phyloP scores from a whole-genome alignment of 1,284 basidiomycete genomes.

The Cutaneotrichosporon spelunceum region DNA sequence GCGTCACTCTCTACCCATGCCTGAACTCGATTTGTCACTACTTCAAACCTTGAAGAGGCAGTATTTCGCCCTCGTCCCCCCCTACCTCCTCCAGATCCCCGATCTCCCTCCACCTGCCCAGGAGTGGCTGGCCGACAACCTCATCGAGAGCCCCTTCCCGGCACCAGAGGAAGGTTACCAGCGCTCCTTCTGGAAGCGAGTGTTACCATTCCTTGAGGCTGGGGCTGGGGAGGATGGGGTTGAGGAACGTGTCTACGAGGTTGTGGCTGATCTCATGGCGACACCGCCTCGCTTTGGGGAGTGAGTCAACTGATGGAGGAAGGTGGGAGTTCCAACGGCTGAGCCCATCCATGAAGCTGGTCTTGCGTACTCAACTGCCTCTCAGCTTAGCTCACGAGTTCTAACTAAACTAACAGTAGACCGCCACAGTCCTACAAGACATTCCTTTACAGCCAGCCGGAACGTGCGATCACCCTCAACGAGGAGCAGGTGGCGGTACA shows the following conservation, averaged over 20 bases:
- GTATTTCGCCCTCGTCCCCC: slow-evolving; percentile 45
- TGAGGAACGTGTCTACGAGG: slow-evolving; percentile 45
- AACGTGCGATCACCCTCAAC: slow-evolving; percentile 38
- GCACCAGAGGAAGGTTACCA: slow-evolving; percentile 37
- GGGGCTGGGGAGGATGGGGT: slow-evolving; percentile 33
- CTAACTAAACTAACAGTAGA: slow-evolving; percentile 19
- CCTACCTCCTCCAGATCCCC: slow-evolving; percentile 38
- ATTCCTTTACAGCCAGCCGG: slow-evolving; percentile 40
- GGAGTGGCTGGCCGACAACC: slow-evolving; percentile 24
- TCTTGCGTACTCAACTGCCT: background rate
- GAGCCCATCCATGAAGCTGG: background rate
- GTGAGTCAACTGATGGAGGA: slow-evolving; percentile 6
- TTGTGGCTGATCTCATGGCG: slow-evolving; percentile 37
- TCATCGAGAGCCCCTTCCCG: slow-evolving; percentile 20
- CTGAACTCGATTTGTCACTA: background rate
- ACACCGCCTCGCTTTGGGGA: background rate
- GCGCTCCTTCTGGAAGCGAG: slow-evolving; percentile 35
- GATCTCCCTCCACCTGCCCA: slow-evolving; percentile 22
- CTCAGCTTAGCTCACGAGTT: background rate
- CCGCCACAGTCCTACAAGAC: slow-evolving; percentile 48
- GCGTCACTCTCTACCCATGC: background rate
- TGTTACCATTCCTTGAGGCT: slow-evolving; percentile 32
- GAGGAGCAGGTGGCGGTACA: slow-evolving; percentile 52
- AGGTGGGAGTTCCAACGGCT: background rate
- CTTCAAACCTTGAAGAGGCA: slow-evolving; percentile 32